Conservation (phyloP, 805 yeast genomes). For the Myxozyma kluyveri region DNA sequence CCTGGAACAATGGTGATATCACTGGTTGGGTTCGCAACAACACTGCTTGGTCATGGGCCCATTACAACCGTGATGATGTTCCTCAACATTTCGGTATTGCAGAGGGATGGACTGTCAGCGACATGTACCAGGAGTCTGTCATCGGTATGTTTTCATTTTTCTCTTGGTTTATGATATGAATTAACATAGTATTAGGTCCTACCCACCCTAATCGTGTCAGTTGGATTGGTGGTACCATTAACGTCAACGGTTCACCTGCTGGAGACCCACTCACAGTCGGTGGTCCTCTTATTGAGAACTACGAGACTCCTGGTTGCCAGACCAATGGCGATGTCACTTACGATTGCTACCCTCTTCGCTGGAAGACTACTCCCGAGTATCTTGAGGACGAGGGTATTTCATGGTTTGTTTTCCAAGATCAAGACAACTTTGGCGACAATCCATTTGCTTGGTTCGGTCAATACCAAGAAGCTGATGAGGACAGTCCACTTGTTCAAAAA, state of each 20-base stretch:
- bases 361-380: constrained; percentile 29
- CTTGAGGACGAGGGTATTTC: constrained; percentile 23
- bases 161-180: not conserved
- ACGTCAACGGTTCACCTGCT: constrained; percentile 26
- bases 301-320: constrained; percentile 28
- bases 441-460: constrained; percentile 26
- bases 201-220: constrained; percentile 32
- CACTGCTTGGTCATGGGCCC: constrained; percentile 32
- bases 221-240: constrained; percentile 32
- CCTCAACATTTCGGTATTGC: constrained; percentile 32
- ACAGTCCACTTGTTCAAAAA: constrained; percentile 19
- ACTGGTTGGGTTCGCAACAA: constrained; percentile 32
- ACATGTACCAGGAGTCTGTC: constrained; percentile 32
- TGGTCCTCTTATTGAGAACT: constrained; percentile 31
- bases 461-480: constrained; percentile 17
- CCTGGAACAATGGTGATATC: constrained; percentile 31
- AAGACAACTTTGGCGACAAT: constrained; percentile 27
- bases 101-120: constrained; percentile 35
- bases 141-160: constrained; percentile 16
- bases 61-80: constrained; percentile 27
- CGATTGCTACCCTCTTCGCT: constrained; percentile 30
- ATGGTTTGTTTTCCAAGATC: constrained; percentile 30
- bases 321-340: constrained; percentile 16
- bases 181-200: constrained; percentile 11
- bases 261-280: constrained; percentile 24